Base-by-base conservation (phyloP, 75 land plant genomes). In the Gnetum montanum region DNA sequence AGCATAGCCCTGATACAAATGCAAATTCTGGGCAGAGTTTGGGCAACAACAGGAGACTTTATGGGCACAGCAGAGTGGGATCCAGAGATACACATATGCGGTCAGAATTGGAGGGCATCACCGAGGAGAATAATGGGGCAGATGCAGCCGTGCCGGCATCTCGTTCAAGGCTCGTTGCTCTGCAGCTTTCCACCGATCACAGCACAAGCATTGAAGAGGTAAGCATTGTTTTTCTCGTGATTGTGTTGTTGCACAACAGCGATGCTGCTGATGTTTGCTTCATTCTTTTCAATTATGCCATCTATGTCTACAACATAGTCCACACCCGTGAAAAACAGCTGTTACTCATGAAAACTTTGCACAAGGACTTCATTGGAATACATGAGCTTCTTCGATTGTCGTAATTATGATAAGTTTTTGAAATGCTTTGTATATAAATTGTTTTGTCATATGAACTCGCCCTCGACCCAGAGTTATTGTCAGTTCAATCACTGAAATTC, bases 121-220 rank as follows among this genome's bases (percentile, higher is more conserved):
- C 77, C 30, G 88, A 86, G 46, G 87, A 77, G 51, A 70, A 55
- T 36, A 64, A 67, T 30, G 46, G 49, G 27, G 34, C 18, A 0
- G 58, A 13, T 19, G 43, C 51, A 30, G 73, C 58, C 8, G 48
- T 34, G 34, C 59, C 77, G 29, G 72, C 61, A 50, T 66, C 75
- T 8, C 46, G 45, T 16, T 43, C 67, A 61, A 73, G 49, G 29
- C 65, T 93, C 64, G 55, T 50, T 58, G 96, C 99, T 26, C 34
- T 90, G 75, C 99, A 95, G 73, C 66, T 95, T 22, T 80, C 99
- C 6, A 72, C 75, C 16, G 99, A 95, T 67, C 99, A 95, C 45
- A 86, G 97, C 61, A 95, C 97, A 25, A 85, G 83, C 76, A 83
- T 86, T 56, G 80, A 70, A 63, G 92, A 95, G 62, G 99, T 94